Evolutionary conservation across 2,329 filamentous ascomycete genomes (phyloP), one percentile per base, ranked within the genome.

Genomic region (Alternaria burnsii): DNA sequence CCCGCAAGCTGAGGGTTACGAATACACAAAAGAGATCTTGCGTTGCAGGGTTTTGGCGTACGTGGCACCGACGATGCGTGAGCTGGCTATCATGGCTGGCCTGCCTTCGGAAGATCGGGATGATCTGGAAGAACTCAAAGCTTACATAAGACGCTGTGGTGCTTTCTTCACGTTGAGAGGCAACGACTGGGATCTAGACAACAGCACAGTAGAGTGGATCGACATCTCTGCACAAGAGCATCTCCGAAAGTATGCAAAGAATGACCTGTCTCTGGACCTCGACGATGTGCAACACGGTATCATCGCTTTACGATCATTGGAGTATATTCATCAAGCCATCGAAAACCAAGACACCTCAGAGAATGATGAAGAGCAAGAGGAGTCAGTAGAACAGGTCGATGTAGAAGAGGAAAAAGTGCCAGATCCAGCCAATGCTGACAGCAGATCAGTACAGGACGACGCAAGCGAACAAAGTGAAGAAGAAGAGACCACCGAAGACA

Each of bases 21-120:
- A 71, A 50, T 71, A 71, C 30, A 71, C 70, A 1, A 72, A 72
- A 47, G 70, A 72, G 44, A 68, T 72, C 18, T 42, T 71, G 22
- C 59, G 70, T 20, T 71, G 65, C 41, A 43, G 63, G 3, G 63
- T 69, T 26, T 42, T 64, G 24, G 63, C 66, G 8, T 60, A 63
- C n/a, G 58, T 65, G 28, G 67, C 65, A 4, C 70, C 68, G 12
- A 71, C 68, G 12, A 52, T 72, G 55, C 62, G 67, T 16, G 68
- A 72, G 26, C 63, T 72, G 18, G 67, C 67, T 6, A 26, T 71
- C 26, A 71, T 72, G 58, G 70, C 70, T 14, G 67, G 61, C 28
- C 46, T 72, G 11, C 67, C 67, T 14, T 36, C 41, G 16, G 58
- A 70, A n/a, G 55, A 68, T 50, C 55, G 48, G 3, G 55, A 66